Evolutionary conservation across 805 yeast species (phyloP).

Genomic region (Ogataea nitratoaversa): DNA sequence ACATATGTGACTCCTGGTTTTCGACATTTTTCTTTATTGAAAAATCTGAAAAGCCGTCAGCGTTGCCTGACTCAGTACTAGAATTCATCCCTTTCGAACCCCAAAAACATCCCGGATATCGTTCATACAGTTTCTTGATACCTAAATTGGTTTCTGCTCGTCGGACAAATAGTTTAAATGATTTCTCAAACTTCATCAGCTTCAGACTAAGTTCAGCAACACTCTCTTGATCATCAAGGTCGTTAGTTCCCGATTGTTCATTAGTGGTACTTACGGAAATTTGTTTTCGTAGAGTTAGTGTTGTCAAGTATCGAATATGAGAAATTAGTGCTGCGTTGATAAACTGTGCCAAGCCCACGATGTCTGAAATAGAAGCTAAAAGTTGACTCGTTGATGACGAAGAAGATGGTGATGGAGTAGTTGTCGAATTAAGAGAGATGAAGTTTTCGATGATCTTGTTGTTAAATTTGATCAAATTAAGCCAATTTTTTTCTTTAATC

Average conservation of each 20-base stretch:
- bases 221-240: conserved; percentile 1
- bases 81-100: background rate
- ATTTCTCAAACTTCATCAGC: conserved; percentile 12
- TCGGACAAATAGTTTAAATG: conserved; percentile 7
- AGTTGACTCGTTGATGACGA: background rate
- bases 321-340: background rate
- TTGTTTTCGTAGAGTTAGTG: background rate
- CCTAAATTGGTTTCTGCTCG: conserved; percentile 17
- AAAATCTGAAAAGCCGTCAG: too few relatives aligned
- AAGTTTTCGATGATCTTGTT: conserved; percentile 22
- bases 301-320: background rate
- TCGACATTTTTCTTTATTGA: too few relatives aligned
- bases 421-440: background rate
- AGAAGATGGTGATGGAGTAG: background rate
- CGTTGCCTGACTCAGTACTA: too few relatives aligned
- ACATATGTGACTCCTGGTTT: background rate
- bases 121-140: conserved; percentile 7
- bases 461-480: conserved; percentile 13
- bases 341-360: background rate
- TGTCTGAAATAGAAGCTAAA: background rate
- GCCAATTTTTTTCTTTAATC: conserved; percentile 17
- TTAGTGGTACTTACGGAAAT: too few relatives aligned
- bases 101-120: conserved; percentile 13
- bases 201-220: conserved; percentile 9
- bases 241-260: too few relatives aligned